Evolutionary conservation across 805 yeast species (phyloP), one percentile per base, ranked within the genome.

Genomic region (Cephaloascus fragrans): DNA sequence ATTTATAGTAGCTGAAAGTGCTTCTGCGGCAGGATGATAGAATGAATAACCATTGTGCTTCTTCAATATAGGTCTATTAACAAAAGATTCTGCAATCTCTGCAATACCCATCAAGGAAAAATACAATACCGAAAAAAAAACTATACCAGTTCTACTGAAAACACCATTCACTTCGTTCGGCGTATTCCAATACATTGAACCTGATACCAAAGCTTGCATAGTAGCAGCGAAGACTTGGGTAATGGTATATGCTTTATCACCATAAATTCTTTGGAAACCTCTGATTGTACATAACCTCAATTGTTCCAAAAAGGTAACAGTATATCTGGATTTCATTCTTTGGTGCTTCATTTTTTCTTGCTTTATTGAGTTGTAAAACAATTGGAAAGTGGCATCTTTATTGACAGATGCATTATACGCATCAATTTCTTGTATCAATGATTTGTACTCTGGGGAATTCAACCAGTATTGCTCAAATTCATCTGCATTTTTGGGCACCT

Each of bases 11-110:
- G 76, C 63, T 0, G 86, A 80, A 3, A 83, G 47, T 1, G 86
- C 83, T 50, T 83, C 90, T 3, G 85, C 77, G 12, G 86, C 70
- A 3, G 89, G 88, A 42, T 78, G 77, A 53, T 81, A 85, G 41
- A 83, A 69, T 0, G 86, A 77, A 48, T 80, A 84, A 37, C 71
- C 69, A 50, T 79, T 77, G 53, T 84, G 94, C 51, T 84, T 83
- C 48, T 72, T 73, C 19, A 81, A 69, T 44, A 84, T 75, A 36
- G 79, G 73, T 45, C 83, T 68, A 35, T 73, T 64, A 18, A 61
- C 70, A 47, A 75, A 64, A 49, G 71, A 34, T 6, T 35, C 10
- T 10, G 29, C 37, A 26, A 71, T 59, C 42, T 70, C 73, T 3
- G 77, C 73, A 36, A 73, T 46, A 35, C 72, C 69, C 61, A 68